phyloP scores from a whole-genome alignment of 2,329 filamentous ascomycete species.

The Talaromyces amestolkiae region DNA sequence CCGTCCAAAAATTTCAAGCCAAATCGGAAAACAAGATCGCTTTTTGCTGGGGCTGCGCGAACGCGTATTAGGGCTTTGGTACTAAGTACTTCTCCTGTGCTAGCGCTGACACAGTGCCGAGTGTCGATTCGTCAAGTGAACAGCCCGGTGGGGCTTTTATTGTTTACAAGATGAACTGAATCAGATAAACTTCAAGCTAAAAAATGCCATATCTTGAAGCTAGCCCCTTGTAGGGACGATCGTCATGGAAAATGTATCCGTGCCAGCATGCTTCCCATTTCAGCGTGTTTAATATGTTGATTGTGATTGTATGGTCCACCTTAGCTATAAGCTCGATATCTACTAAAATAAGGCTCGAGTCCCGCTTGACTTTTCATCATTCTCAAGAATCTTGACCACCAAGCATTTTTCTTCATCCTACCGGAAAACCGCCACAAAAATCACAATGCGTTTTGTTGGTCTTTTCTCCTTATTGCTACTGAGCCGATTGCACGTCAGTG shows the following conservation, averaged over 20 bases:
- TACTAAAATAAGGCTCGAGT: neutral
- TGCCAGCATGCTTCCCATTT: neutral
- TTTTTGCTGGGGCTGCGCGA: neutral
- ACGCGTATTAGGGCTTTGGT: neutral
- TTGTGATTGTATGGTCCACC: neutral
- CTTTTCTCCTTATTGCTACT: neutral
- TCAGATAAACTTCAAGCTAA: neutral
- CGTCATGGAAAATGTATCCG: neutral
- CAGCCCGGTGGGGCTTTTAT: neutral
- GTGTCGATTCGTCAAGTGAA: neutral
- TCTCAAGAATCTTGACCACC: neutral
- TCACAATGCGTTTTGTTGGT: neutral
- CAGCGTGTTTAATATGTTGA: neutral
- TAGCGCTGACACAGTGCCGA: neutral
- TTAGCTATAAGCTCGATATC: neutral
- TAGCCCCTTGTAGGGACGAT: neutral
- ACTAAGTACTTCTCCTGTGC: neutral
- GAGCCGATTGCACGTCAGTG: neutral
- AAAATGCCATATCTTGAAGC: neutral
- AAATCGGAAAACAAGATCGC: neutral
- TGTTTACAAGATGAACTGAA: neutral
- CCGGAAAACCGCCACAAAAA: neutral
- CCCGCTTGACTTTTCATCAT: neutral
- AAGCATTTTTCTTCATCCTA: neutral
- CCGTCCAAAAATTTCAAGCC: neutral